Evolutionary conservation across 331 rosid species (phyloP).

Genomic region (Erythrophleum ivorense): DNA sequence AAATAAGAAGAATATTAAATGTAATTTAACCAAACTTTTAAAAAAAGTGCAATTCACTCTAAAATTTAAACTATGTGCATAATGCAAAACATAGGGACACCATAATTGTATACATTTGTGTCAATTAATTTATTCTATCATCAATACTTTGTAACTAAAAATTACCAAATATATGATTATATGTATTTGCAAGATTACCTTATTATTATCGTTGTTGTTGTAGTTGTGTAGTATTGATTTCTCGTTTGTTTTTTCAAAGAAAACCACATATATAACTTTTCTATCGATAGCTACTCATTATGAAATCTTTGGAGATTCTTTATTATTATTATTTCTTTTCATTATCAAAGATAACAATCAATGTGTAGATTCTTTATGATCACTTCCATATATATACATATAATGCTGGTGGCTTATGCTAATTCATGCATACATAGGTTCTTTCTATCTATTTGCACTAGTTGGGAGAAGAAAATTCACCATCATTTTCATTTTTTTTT

Average conservation of each 20-base stretch:
- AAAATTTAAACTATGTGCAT: neutral
- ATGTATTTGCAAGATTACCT: neutral
- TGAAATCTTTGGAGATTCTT: neutral
- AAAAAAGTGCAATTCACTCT: neutral
- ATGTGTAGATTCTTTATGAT: too few species aligned
- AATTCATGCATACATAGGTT: too few species aligned
- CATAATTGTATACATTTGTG: neutral
- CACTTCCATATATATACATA: too few species aligned
- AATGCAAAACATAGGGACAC: neutral
- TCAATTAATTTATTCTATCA: neutral
- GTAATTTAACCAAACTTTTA: neutral
- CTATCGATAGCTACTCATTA: neutral
- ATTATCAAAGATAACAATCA: neutral
- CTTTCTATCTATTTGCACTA: too few species aligned
- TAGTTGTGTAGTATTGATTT: neutral
- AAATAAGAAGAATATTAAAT: neutral
- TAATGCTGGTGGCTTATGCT: too few species aligned
- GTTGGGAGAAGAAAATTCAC: too few species aligned
- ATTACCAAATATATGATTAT: neutral
- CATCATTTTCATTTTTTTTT: too few species aligned
- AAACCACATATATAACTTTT: neutral
- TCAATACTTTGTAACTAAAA: neutral
- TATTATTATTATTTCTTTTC: neutral
- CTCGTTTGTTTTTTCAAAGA: neutral
- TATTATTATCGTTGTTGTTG: neutral